Percentiles rank a stretch among this genome's conserved stretches.
These are phyloP conservation scores for Scenedesmus sp. DNA, from an alignment of 163 green algal species.

Conservation along the genomic window DNA sequence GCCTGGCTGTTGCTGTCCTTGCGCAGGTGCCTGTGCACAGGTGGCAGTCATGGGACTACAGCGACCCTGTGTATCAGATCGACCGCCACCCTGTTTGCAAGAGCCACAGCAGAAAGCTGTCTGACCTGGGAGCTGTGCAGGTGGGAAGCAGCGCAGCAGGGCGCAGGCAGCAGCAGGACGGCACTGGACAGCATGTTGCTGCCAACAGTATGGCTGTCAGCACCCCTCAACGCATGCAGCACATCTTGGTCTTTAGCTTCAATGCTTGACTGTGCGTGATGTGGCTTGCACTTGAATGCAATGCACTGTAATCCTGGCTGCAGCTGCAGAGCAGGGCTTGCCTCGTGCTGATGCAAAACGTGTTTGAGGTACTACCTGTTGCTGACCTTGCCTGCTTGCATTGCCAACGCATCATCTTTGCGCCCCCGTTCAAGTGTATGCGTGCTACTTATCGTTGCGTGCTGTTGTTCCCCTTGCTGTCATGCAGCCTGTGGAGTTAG, in stretches of 20 bases:
- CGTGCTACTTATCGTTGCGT: neutral
- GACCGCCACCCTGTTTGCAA: constrained; percentile 31
- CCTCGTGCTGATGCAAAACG: too few species aligned
- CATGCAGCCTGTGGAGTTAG: neutral
- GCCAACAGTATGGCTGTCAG: too few species aligned
- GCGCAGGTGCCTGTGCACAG: neutral
- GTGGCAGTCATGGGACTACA: constrained; percentile 33
- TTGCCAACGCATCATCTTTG: neutral
- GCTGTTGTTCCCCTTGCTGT: neutral
- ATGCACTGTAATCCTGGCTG: too few species aligned
- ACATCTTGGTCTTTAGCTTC: too few species aligned
- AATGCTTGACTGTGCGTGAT: too few species aligned
- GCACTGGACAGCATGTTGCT: too few species aligned
- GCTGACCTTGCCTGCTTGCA: too few species aligned
- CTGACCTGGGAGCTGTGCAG: constrained; percentile 11
- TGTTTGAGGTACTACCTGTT: too few species aligned
- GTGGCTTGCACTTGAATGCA: too few species aligned
- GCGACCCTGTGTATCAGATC: constrained; percentile 18
- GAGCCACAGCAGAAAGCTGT: constrained; percentile 28
- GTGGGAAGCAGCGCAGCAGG: neutral
- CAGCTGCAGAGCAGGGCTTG: too few species aligned
- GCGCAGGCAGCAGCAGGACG: neutral
- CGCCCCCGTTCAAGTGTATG: neutral
- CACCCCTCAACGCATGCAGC: too few species aligned
- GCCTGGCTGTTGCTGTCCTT: neutral